phyloP scores from a whole-genome alignment of 768 basidiomycete genomes.

The Rhodotorula diobovata region DNA sequence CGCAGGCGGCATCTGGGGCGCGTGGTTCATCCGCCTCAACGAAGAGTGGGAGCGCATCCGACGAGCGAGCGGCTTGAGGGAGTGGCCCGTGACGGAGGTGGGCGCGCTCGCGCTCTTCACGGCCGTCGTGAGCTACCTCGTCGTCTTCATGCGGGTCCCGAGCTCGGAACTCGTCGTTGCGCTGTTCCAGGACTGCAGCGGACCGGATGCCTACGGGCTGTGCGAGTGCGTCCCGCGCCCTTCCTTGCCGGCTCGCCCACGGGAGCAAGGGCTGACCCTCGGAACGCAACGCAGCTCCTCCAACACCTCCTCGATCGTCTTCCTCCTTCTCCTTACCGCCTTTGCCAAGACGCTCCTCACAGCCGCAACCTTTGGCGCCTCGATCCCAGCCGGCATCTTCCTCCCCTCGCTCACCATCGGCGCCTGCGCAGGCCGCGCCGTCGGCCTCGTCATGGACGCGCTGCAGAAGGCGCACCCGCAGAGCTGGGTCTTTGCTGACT shows the following conservation, averaged over 20 bases:
- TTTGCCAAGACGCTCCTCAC: constrained; percentile 75
- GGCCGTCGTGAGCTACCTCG: constrained; percentile 73
- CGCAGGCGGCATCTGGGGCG: constrained; percentile 87
- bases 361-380: constrained; percentile 87
- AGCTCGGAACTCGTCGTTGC: constrained; percentile 90
- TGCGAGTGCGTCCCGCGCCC: constrained; percentile 52
- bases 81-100: constrained; percentile 77
- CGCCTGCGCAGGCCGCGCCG: constrained; percentile 81
- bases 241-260: too few species aligned
- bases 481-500: constrained; percentile 62
- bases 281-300: constrained; percentile 41
- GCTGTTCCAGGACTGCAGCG: constrained; percentile 80
- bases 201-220: constrained; percentile 59
- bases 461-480: constrained; percentile 63
- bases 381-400: constrained; percentile 88
- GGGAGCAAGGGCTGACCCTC: neutral
- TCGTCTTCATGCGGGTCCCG: constrained; percentile 85
- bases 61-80: constrained; percentile 69
- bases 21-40: constrained; percentile 87
- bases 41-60: constrained; percentile 81
- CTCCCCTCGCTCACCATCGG: constrained; percentile 92
- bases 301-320: constrained; percentile 60
- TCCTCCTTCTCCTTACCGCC: constrained; percentile 67
- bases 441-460: constrained; percentile 76
- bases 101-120: constrained; percentile 66